Percentiles rank a stretch among this genome's conserved stretches.
Evolutionary conservation across 306 rosid genomes (phyloP).

Genomic region (Senna tora): DNA sequence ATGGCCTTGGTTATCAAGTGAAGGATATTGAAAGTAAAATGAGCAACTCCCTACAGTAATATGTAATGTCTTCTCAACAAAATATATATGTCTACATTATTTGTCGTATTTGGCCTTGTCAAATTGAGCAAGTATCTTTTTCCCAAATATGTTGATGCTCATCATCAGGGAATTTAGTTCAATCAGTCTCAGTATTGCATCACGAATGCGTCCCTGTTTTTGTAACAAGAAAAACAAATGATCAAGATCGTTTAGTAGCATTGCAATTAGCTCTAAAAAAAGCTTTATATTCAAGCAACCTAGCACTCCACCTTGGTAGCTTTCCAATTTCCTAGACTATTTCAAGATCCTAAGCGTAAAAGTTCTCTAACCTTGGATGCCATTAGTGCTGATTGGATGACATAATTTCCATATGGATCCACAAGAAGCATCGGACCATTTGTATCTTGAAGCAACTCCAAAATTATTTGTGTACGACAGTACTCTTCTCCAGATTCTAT

Average conservation of each 20-base stretch:
- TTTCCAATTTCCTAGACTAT: background rate
- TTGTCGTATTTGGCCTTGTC: constrained; percentile 27
- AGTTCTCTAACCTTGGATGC: constrained; percentile 56
- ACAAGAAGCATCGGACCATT: constrained; percentile 50
- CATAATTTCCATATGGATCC: constrained; percentile 73
- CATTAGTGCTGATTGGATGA: constrained; percentile 52
- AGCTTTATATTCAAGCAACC: constrained; percentile 14
- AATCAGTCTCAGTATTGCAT: constrained; percentile 42
- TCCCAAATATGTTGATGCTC: constrained; percentile 54
- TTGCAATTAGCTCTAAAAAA: background rate
- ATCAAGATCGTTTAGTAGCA: background rate
- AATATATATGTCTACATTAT: constrained; percentile 24
- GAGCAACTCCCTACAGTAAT: constrained; percentile 3
- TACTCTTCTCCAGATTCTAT: constrained; percentile 36
- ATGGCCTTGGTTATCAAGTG: background rate
- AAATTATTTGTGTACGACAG: constrained; percentile 35
- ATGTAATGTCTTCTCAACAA: background rate
- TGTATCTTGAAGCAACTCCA: constrained; percentile 49
- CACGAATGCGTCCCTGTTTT: constrained; percentile 45
- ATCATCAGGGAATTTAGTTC: constrained; percentile 33
- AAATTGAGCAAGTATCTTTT: constrained; percentile 50
- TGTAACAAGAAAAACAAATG: background rate
- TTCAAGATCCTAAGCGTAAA: too few relatives aligned
- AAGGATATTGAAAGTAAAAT: constrained; percentile 9
- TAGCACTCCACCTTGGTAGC: constrained; percentile 1